These are phyloP conservation scores for Diaporthe velutina DNA, from an alignment of 2,329 filamentous ascomycete genomes.

Conservation along the genomic window DNA sequence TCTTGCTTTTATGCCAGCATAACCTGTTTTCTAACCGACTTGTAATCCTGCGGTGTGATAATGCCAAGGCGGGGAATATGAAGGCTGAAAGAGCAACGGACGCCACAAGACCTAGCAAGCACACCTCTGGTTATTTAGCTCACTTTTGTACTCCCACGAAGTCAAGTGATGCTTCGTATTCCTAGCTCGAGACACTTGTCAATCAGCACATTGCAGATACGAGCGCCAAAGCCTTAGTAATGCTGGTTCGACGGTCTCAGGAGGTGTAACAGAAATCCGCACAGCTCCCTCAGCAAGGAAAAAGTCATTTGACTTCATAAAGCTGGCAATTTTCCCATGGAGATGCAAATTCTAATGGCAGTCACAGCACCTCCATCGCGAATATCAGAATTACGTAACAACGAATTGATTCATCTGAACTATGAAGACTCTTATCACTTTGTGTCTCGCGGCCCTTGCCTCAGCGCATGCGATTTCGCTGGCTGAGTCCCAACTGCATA, in stretches of 20 bases:
- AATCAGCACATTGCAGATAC: background rate
- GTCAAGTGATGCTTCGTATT: background rate
- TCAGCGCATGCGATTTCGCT: background rate
- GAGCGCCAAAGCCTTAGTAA: background rate
- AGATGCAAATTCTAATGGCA: no score
- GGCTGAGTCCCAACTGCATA: background rate
- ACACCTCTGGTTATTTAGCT: slow-evolving; percentile 6
- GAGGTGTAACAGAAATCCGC: background rate
- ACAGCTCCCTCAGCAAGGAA: background rate
- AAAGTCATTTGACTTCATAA: background rate
- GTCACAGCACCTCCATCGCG: no score
- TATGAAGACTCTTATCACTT: slow-evolving; percentile 5
- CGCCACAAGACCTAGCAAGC: background rate
- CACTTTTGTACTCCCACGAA: background rate
- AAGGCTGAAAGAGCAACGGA: background rate
- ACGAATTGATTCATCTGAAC: background rate
- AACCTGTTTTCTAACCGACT: background rate
- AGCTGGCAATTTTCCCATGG: background rate
- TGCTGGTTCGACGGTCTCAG: background rate
- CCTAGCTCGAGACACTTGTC: background rate
- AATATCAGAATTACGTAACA: background rate
- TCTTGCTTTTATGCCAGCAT: background rate
- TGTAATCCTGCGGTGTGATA: background rate
- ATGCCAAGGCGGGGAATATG: background rate
- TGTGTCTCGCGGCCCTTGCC: background rate